A percentile compares a stretch with the other conserved stretches of the same genome.
Evolutionary conservation across 2,329 filamentous ascomycete genomes (phyloP).

Genomic region (Gliomastix tumulicola): DNA sequence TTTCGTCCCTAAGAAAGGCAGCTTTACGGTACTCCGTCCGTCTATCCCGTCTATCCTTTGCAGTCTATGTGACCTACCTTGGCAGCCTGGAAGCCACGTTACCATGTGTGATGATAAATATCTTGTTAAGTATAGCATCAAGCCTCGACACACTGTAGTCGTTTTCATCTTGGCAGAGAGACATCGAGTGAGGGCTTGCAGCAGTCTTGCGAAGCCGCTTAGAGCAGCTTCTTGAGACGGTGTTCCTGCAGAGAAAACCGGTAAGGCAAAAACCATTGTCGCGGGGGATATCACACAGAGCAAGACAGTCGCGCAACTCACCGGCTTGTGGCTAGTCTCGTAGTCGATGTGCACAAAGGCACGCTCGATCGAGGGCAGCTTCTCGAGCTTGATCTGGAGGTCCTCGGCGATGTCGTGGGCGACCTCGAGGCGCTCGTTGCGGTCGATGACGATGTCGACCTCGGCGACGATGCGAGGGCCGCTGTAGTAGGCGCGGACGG

Average conservation of each 20-base stretch:
- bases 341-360: conserved; percentile 40
- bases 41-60: too few species aligned
- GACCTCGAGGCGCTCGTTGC: conserved; percentile 42
- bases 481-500: conserved; percentile 51
- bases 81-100: too few species aligned
- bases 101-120: too few species aligned
- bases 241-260: neutral
- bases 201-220: too few species aligned
- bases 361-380: conserved; percentile 30
- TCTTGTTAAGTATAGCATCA: too few species aligned
- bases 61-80: too few species aligned
- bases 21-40: too few species aligned
- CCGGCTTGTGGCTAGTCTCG: conserved; percentile 28
- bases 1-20: too few species aligned
- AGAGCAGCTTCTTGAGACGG: conserved; percentile 1
- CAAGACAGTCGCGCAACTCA: neutral
- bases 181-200: too few species aligned
- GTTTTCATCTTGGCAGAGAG: too few species aligned
- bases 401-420: conserved; percentile 55
- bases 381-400: conserved; percentile 53
- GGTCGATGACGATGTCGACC: conserved; percentile 55
- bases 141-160: too few species aligned
- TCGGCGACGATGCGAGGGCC: conserved; percentile 57
- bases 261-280: neutral
- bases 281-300: neutral